Conservation (phyloP, 164 flowering plant genomes). For the Sextonia rubra region DNA sequence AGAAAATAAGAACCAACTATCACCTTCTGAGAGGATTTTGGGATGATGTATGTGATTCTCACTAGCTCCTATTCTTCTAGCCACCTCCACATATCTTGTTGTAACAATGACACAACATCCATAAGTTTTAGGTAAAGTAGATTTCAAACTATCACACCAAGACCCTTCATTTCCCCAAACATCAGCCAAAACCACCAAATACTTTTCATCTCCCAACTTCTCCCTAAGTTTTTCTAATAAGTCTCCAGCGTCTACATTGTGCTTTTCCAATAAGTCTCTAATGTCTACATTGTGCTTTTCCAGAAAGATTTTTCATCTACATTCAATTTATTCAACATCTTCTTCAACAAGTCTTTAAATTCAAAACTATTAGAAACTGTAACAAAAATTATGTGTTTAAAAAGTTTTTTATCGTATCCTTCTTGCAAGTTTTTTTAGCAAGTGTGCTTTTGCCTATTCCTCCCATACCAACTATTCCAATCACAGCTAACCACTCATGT, state of each 20-base stretch:
- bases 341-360: constrained; percentile 1
- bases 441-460: background rate
- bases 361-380: background rate
- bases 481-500: background rate
- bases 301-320: background rate
- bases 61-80: constrained; percentile 4
- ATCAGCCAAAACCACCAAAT: background rate
- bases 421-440: background rate
- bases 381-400: background rate
- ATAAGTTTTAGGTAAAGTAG: background rate
- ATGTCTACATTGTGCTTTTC: no score
- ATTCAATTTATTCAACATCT: background rate
- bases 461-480: background rate
- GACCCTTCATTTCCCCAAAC: background rate
- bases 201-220: background rate
- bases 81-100: background rate
- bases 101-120: background rate
- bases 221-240: background rate
- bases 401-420: background rate
- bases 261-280: no score
- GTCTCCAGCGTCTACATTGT: background rate
- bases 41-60: background rate
- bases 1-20: constrained; percentile 3
- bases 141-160: background rate
- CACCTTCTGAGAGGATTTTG: background rate